A percentile compares a stretch with the other conserved stretches of the same genome.
Conservation (phyloP, 352 stramenopile species). For the Globisporangium okanoganense region DNA sequence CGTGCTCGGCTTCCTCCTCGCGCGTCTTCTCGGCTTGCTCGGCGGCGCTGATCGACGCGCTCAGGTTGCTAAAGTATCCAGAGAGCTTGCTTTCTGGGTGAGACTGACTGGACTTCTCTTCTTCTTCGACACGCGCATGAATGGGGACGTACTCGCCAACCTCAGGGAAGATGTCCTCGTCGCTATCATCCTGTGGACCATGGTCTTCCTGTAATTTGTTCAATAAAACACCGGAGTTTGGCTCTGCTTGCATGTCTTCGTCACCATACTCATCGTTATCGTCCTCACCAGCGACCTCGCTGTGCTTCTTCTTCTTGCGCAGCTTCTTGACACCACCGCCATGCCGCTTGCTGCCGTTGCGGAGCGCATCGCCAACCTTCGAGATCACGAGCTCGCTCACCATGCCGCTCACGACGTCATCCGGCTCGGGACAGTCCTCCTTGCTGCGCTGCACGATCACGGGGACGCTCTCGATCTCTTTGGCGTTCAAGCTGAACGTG, state of each 20-base stretch:
- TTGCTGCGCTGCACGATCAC: slow-evolving; percentile 67
- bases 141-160: slow-evolving; percentile 69
- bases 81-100: not conserved
- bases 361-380: slow-evolving; percentile 32
- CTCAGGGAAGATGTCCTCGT: slow-evolving; percentile 77
- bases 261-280: not conserved
- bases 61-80: slow-evolving; percentile 70
- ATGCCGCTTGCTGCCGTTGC: slow-evolving; percentile 12
- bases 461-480: slow-evolving; percentile 46
- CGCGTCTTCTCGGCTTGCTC: slow-evolving; percentile 35
- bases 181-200: slow-evolving; percentile 28
- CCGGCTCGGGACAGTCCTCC: slow-evolving; percentile 57
- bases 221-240: not conserved
- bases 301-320: slow-evolving; percentile 29
- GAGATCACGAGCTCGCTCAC: slow-evolving; percentile 47
- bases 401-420: slow-evolving; percentile 54
- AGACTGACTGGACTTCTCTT: not conserved
- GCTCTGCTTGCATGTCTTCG: not conserved
- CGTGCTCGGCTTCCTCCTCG: slow-evolving; percentile 38
- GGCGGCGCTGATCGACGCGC: slow-evolving; percentile 57
- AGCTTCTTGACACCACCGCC: slow-evolving; percentile 30
- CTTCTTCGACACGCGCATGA: slow-evolving; percentile 33
- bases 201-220: not conserved
- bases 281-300: not conserved
- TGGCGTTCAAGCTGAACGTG: slow-evolving; percentile 46